These are phyloP conservation scores for Skeletonema tropicum DNA, from an alignment of 108 stramenopile species.

Conservation along the genomic window DNA sequence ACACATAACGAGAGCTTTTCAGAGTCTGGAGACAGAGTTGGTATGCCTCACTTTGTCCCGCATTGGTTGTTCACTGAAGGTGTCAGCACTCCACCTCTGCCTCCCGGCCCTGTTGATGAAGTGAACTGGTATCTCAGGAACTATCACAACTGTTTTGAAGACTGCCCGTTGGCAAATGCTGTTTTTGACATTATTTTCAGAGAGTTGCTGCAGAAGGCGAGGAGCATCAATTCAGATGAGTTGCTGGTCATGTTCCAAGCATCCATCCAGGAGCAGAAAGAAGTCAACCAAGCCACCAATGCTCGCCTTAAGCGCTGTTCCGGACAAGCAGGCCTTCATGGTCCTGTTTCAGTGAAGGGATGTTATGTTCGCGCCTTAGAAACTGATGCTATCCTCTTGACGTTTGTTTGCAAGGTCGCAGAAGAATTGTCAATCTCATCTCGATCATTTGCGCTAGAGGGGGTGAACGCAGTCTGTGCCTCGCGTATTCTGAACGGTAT, in stretches of 20 bases:
- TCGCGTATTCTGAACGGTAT: slow-evolving; percentile 2
- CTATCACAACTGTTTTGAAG: slow-evolving; percentile 8
- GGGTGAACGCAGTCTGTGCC: slow-evolving; percentile 9
- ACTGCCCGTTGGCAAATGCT: slow-evolving; percentile 23
- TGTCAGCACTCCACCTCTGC: neutral
- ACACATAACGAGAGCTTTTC: neutral
- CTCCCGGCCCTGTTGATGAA: slow-evolving; percentile 9
- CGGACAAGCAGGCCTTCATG: neutral
- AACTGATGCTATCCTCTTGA: slow-evolving; percentile 18
- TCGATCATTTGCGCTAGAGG: slow-evolving; percentile 10
- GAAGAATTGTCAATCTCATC: slow-evolving; percentile 14
- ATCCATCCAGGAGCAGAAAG: slow-evolving; percentile 12
- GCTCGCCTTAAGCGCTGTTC: slow-evolving; percentile 6
- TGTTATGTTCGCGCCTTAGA: slow-evolving; percentile 18
- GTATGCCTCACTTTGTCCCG: slow-evolving; percentile 28
- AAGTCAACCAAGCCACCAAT: slow-evolving; percentile 7
- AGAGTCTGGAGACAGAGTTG: slow-evolving; percentile 8
- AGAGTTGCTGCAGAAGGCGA: slow-evolving; percentile 1
- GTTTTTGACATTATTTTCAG: slow-evolving; percentile 22
- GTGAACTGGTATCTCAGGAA: slow-evolving; percentile 14
- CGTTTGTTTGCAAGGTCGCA: slow-evolving; percentile 22
- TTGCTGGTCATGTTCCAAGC: slow-evolving; percentile 21
- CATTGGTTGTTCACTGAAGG: slow-evolving; percentile 10
- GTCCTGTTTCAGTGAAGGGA: slow-evolving; percentile 6
- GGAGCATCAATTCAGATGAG: slow-evolving; percentile 9